Evolutionary conservation across 345 rosid genomes (phyloP).

Genomic region (Eucalyptus albens): DNA sequence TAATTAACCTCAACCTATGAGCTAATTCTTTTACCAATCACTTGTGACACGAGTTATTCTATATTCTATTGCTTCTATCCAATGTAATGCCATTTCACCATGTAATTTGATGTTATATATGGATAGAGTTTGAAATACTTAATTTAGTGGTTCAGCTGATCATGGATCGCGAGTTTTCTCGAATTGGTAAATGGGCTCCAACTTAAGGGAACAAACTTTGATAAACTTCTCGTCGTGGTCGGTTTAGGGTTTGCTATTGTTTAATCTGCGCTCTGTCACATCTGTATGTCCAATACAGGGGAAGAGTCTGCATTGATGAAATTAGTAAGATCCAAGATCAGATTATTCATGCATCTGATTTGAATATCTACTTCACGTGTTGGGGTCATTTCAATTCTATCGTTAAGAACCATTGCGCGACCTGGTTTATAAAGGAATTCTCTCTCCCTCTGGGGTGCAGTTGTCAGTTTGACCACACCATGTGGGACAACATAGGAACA

Average conservation of each 20-base stretch:
- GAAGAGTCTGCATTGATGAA: not conserved
- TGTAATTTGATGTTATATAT: not conserved
- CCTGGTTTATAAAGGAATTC: not conserved
- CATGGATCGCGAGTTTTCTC: not conserved
- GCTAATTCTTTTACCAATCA: accelerated
- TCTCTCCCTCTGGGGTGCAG: not conserved
- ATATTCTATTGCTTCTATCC: accelerated
- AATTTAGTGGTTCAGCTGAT: not conserved
- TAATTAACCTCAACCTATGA: not conserved
- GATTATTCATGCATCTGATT: not conserved
- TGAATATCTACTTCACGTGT: not conserved
- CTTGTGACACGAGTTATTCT: accelerated
- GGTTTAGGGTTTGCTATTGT: not conserved
- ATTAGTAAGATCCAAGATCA: not conserved
- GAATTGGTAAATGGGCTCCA: not conserved
- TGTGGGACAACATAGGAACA: not conserved
- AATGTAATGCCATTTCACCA: not conserved
- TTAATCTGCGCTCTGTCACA: not conserved
- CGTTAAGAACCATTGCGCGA: not conserved
- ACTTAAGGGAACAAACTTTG: not conserved
- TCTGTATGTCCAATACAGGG: not conserved
- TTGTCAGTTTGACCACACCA: not conserved
- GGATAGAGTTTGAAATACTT: accelerated
- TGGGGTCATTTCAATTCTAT: not conserved
- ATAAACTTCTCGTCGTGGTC: not conserved